phyloP scores from a whole-genome alignment of 1,284 basidiomycete species.

The Puccinia polysora region DNA sequence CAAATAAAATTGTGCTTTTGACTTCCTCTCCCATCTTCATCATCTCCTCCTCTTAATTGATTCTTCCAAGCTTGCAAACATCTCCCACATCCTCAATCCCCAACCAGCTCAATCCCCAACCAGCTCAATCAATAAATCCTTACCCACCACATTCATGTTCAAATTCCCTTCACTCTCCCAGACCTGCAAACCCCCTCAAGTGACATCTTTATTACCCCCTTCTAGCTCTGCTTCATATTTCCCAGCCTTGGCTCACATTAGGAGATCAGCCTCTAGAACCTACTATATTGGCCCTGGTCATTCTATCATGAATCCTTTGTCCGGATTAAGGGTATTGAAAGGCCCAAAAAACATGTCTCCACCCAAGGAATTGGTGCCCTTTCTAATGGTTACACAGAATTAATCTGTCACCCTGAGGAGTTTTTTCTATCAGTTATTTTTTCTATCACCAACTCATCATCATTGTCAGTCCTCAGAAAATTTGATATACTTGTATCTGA shows the following conservation, averaged over 20 bases:
- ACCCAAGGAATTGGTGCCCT: background rate
- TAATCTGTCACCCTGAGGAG: background rate
- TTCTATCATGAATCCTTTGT: background rate
- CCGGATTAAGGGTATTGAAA: background rate
- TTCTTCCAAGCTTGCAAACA: background rate
- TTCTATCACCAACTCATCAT: too few species aligned
- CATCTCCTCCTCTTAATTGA: background rate
- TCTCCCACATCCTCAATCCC: background rate
- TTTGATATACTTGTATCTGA: too few species aligned
- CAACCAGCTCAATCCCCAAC: too few species aligned
- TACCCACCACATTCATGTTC: background rate
- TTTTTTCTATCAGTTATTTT: too few species aligned
- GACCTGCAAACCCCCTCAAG: background rate
- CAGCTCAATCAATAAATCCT: too few species aligned
- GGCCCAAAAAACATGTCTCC: background rate
- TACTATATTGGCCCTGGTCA: constrained; percentile 1
- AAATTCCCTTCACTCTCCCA: background rate
- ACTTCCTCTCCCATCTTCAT: background rate
- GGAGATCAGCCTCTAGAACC: background rate
- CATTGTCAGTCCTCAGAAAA: too few species aligned
- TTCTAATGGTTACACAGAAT: background rate
- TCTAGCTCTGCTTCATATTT: background rate
- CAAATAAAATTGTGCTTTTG: background rate
- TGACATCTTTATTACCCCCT: background rate
- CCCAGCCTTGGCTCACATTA: too few species aligned